Evolutionary conservation across 345 rosid species (phyloP), one percentile per base, ranked within the genome.

Genomic region (Chamaenerion angustifolium): DNA sequence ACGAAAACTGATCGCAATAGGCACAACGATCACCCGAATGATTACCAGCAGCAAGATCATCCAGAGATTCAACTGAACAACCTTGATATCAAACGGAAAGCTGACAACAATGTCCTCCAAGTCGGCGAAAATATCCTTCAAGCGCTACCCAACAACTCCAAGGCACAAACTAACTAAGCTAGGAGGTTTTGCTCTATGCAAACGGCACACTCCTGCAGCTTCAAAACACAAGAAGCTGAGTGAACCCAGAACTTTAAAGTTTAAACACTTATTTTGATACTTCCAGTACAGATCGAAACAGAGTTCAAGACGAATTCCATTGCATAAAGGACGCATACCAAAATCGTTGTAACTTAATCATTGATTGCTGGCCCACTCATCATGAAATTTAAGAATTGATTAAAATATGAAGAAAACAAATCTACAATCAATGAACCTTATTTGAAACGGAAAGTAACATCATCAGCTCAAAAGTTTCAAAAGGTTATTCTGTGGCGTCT

Each of bases 61-160:
- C 37, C 37, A 43, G 23, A 14, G 14, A 2, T 40, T 44, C 12
- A 35, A 16, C 16, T 45, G 46, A 0, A 21, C 27, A 18, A 85
- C 98, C 95, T 83, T 90, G 58, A 86, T 68, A 60, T 76, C 74
- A 0, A 75, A 63, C 4, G 98, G 98, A 51, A 90, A 71, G 46
- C 65, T 55, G 42, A 49, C 17, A 11, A 83, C 71, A 64, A 90
- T 81, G 45, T 78, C 89, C 48, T 56, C 56, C 71, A 90, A 66
- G 49, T 85, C 81, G 11, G 60, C 70, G 21, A 72, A 52, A 17
- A 90, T 69, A 17, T 83, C 98, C 63, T 90, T 94, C 63, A 90
- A 72, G 75, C 86, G 69, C 67, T 44, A 68, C 16, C 98, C 95
- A 51, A 90, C 61, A 69, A 86, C 80, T 17, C 83, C 94, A 16